These are phyloP conservation scores for Rhodotorula sp. DNA, from an alignment of 1,284 basidiomycete genomes.

Conservation along the genomic window DNA sequence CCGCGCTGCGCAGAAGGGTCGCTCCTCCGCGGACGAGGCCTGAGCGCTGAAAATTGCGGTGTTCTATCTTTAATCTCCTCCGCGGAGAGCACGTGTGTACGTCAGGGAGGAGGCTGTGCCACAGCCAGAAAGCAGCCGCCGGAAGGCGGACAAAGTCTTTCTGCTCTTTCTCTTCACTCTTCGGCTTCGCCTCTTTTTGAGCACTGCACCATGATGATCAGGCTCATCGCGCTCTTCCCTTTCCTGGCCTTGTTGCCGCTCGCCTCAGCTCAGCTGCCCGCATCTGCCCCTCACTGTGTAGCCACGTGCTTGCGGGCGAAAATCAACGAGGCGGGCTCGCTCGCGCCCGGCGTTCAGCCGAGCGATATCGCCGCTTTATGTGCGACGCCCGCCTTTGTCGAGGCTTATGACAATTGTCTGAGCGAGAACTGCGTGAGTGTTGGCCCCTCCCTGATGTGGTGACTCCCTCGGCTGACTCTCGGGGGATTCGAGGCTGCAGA, in stretches of 20 bases:
- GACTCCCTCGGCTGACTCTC: neutral
- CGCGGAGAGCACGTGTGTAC: too few relatives aligned
- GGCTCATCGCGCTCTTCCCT: neutral
- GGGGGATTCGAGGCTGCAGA: too few relatives aligned
- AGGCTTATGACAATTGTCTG: slow-evolving; percentile 19
- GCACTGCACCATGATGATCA: neutral
- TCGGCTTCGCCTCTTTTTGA: too few relatives aligned
- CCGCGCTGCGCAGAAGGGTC: too few relatives aligned
- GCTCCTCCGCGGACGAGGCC: too few relatives aligned
- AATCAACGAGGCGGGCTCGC: slow-evolving; percentile 11
- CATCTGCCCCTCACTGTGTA: slow-evolving; percentile 13
- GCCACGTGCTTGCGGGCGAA: slow-evolving; percentile 18
- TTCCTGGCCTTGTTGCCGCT: neutral
- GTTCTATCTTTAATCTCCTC: too few relatives aligned
- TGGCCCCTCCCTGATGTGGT: neutral
- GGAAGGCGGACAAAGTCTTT: neutral
- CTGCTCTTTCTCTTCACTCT: neutral
- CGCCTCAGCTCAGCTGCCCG: slow-evolving; percentile 4
- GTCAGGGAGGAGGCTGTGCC: too few relatives aligned
- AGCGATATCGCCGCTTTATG: slow-evolving; percentile 14
- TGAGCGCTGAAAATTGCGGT: too few relatives aligned
- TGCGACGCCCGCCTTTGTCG: neutral
- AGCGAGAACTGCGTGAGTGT: slow-evolving; percentile 13
- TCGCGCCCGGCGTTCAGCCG: slow-evolving; percentile 11
- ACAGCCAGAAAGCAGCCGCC: too few relatives aligned